Evolutionary conservation across 768 basidiomycete species (phyloP), one percentile per base, ranked within the genome.

Genomic region (Pulveroboletus frians): DNA sequence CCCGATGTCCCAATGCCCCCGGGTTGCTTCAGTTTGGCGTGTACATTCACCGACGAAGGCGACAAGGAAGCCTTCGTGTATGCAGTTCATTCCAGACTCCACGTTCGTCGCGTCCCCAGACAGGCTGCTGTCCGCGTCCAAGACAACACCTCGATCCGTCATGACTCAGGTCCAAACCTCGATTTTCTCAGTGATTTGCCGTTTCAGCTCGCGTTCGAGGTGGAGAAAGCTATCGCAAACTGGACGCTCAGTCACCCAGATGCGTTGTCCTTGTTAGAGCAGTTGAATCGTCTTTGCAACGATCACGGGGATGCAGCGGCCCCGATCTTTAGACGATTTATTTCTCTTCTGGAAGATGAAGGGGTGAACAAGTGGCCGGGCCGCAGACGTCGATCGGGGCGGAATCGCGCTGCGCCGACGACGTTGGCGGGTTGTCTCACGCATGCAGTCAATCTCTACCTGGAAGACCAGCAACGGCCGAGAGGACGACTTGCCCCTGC

Each of bases 141-240:
- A 35, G 35, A 59, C 18, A 47, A 61, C 49, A 43, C 23, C 18
- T 53, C 58, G 31, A 39, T 48, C 23, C 27, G 27, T 9, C 20
- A 40, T 8, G 40, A 37, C 29, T 32, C 57, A 10, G 8, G 52
- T 9, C 34, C 15, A 20, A 23, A 40, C 13, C 52, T 73, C 17
- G 53, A 63, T 18, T 41, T 66, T 39, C 57, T 74, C 34, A 17
- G 38, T 3, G 44, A 51, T 1, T 39, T 73, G 5, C 58, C 63
- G 4, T 73, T 73, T 38, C 55, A 59, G 29, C 59, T 73, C 14
- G 72, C 67, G 13, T 73, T 73, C 39, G 69, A 71, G 42, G 55
- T 69, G 5, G 69, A 73, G 26, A 73, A 73, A 44, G 69, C 71
- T 0, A 41, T 70, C n/a, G 49, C 52, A 31, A 63, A 56, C 39